A percentile compares a stretch with the other conserved stretches of the same genome.
phyloP scores from a whole-genome alignment of 2,329 filamentous ascomycete genomes.

The Arthrinium puccinioides region DNA sequence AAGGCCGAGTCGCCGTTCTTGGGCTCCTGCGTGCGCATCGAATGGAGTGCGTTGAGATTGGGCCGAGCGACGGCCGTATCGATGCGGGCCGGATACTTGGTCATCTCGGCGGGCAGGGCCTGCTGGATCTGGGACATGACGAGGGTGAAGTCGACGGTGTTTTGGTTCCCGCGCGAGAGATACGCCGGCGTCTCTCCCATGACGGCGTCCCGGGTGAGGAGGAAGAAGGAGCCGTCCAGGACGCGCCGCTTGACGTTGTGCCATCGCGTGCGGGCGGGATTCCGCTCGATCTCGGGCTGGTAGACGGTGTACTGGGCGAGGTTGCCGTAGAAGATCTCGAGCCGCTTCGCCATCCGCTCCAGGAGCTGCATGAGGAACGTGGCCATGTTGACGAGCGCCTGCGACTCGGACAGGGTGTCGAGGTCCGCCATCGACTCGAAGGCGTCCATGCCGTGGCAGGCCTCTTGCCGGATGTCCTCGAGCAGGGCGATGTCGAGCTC shows the following conservation, averaged over 20 bases:
- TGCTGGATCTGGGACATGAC: constrained; percentile 35
- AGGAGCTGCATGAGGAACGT: constrained; percentile 43
- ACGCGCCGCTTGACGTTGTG: constrained; percentile 39
- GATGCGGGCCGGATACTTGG: constrained; percentile 9
- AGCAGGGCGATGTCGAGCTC: constrained; percentile 45
- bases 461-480: constrained; percentile 45
- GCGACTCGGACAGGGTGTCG: constrained; percentile 34
- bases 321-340: constrained; percentile 45
- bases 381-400: constrained; percentile 35
- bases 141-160: constrained; percentile 35
- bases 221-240: constrained; percentile 43
- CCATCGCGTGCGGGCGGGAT: constrained; percentile 46
- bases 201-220: constrained; percentile 31
- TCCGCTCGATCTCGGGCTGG: constrained; percentile 42
- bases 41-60: constrained; percentile 34
- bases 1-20: constrained; percentile 28
- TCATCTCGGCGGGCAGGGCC: constrained; percentile 16
- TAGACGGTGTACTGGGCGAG: constrained; percentile 42
- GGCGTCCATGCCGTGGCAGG: constrained; percentile 47
- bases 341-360: constrained; percentile 43
- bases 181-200: constrained; percentile 17
- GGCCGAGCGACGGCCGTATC: constrained; percentile 13
- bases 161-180: constrained; percentile 18
- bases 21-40: constrained; percentile 24
- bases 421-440: constrained; percentile 40